Percentiles rank a stretch among this genome's conserved stretches.
phyloP scores from a whole-genome alignment of 768 basidiomycete species.

The Mycena pura region DNA sequence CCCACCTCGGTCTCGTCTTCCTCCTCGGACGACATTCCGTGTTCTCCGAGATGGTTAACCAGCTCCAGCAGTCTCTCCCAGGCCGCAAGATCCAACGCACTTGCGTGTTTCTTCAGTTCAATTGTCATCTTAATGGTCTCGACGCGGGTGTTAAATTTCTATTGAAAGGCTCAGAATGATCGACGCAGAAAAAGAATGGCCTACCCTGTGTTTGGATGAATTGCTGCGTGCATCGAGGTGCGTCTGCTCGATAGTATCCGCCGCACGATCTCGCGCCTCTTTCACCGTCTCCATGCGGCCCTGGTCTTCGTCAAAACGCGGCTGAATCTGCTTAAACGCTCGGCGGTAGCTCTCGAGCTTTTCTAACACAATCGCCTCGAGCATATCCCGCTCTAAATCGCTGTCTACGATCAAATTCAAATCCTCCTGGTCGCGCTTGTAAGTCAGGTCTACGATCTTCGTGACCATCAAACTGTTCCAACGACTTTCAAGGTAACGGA shows the following conservation, averaged over 20 bases:
- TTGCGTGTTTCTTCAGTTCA: not conserved
- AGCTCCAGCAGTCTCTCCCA: constrained; percentile 1
- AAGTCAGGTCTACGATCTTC: not conserved
- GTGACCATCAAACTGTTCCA: not conserved
- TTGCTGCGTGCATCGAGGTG: not conserved
- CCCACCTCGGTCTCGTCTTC: not conserved
- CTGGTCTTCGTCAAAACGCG: not conserved
- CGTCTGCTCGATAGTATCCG: not conserved
- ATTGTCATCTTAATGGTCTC: not conserved
- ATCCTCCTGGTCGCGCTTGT: not conserved
- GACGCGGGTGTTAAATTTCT: not conserved
- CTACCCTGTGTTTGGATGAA: not conserved
- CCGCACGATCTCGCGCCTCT: not conserved
- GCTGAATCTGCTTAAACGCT: not conserved
- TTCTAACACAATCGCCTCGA: not conserved
- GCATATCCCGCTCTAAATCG: not conserved
- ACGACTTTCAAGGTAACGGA: not conserved
- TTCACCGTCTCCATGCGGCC: not conserved
- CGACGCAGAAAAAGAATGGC: not conserved
- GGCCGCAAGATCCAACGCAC: not conserved
- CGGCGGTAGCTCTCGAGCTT: not conserved
- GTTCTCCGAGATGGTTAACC: not conserved
- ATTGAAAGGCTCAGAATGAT: not conserved
- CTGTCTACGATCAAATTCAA: not conserved
- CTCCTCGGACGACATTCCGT: constrained; percentile 11